Evolutionary conservation across 2,329 filamentous ascomycete genomes (phyloP).

Genomic region (Venturia effusa): DNA sequence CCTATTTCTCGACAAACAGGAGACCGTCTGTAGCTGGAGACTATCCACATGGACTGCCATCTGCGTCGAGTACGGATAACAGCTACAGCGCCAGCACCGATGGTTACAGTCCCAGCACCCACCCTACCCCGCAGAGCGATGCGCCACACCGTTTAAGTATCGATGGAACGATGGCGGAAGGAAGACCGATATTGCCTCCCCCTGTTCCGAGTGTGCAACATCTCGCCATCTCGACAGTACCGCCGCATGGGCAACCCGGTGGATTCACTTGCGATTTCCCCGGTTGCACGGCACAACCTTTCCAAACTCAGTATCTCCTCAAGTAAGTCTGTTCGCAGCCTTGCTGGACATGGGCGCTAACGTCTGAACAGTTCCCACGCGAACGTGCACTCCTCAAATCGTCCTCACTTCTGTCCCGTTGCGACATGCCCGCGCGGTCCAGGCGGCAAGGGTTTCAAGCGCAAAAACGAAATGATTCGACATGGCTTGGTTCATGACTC

Average conservation of each 20-base stretch:
- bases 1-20: neutral
- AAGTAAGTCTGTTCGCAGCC: conserved; percentile 40
- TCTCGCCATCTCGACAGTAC: conserved; percentile 6
- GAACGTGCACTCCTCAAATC: conserved; percentile 52
- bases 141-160: conserved; percentile 14
- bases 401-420: conserved; percentile 55
- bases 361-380: conserved; percentile 51
- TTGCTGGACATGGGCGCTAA: neutral
- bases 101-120: conserved; percentile 22
- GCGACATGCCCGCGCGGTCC: conserved; percentile 45
- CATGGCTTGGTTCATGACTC: conserved; percentile 85
- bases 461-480: conserved; percentile 62
- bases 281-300: conserved; percentile 61
- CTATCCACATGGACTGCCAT: neutral
- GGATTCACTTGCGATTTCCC: conserved; percentile 48
- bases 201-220: conserved; percentile 19
- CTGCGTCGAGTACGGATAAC: conserved; percentile 20
- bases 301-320: conserved; percentile 66
- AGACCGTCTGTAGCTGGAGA: neutral
- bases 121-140: conserved; percentile 20
- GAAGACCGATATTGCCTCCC: conserved; percentile 22
- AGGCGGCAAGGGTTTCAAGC: conserved; percentile 57
- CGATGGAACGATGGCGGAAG: conserved; percentile 20
- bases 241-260: conserved; percentile 22
- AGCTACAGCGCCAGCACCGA: conserved; percentile 24